Evolutionary conservation across 257 asterid genomes (phyloP), one percentile per base, ranked within the genome.

Genomic region (Linaria vulgaris): DNA sequence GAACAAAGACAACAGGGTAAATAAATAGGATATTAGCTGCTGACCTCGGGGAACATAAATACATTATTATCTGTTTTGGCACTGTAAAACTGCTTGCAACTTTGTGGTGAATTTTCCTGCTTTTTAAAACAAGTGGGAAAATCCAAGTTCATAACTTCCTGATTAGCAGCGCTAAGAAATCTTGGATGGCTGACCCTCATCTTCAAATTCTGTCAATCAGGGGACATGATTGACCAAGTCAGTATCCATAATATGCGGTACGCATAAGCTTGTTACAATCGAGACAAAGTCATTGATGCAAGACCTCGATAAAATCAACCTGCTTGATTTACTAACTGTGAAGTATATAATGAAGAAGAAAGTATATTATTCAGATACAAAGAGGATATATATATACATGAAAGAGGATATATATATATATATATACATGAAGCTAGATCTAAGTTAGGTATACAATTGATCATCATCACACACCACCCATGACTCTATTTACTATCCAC

Each of bases 141-240:
- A 47, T 94, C 92, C 73, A 59, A 72, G 72, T 66, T 55, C 79
- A 77, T 17, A 63, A 66, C 83, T 66, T 84, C 87, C 69, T 74
- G 80, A 68, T 78, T 83, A 53, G 95, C 94, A 70, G 88, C 70
- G 61, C 70, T 81, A 53, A 94, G 79, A 77, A 82, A 90, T 71
- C 96, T 84, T 60, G 97, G 95, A 79, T 82, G 84, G 67, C 78
- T 85, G 70, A 90, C 83, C 76, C 76, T 82, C 94, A 94, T 78
- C 95, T 90, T 94, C 79, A 94, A 72, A 76, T 85, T 94, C 99
- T 94, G 91, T 74, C 58, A 74, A 70, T 2, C 61, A 70, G 70
- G 68, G 63, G 61, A 47, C 49, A 78, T 62, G 58, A 63, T 46
- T 43, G 63, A 63, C 59, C 25, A 61, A 58, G 61, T 64, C 53